Conservation (phyloP, 2,329 filamentous ascomycete genomes). For the Colletotrichum graminicola region DNA sequence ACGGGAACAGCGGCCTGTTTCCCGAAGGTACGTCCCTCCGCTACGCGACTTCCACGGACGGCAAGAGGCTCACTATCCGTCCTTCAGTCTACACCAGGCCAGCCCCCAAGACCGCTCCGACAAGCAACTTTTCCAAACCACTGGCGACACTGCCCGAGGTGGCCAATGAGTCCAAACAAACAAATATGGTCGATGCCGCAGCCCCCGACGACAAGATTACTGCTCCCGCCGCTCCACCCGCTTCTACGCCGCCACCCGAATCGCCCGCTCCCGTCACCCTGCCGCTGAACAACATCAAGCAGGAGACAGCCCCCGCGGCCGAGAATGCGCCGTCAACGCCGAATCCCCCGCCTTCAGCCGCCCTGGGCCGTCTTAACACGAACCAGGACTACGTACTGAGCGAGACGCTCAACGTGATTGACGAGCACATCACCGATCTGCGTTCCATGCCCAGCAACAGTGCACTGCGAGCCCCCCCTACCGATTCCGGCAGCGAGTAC, state of each 20-base stretch:
- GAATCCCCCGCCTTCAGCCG: conserved; percentile 28
- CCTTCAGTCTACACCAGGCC: conserved; percentile 73
- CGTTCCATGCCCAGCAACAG: conserved; percentile 67
- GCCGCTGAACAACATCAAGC: conserved; percentile 57
- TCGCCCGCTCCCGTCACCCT: conserved; percentile 53
- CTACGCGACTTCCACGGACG: conserved; percentile 34
- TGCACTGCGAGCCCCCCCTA: conserved; percentile 65
- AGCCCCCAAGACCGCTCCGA: conserved; percentile 60
- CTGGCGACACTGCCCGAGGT: conserved; percentile 50
- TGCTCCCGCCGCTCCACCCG: conserved; percentile 37
- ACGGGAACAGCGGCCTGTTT: conserved; percentile 82
- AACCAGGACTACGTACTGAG: conserved; percentile 82
- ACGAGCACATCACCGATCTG: conserved; percentile 95
- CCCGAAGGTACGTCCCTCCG: conserved; percentile 75
- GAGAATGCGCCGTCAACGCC: conserved; percentile 54
- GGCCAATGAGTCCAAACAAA: conserved; percentile 45
- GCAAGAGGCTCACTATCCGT: conserved; percentile 20
- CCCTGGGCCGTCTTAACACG: conserved; percentile 56
- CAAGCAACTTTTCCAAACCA: conserved; percentile 49
- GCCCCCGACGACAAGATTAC: conserved; percentile 2
- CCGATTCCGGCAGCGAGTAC: conserved; percentile 91
- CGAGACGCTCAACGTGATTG: conserved; percentile 94
- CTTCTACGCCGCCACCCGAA: conserved; percentile 48
- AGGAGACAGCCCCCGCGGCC: conserved; percentile 46
- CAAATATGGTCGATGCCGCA: conserved; percentile 27